Evolutionary conservation across 148 eudicot genomes (phyloP), one percentile per base, ranked within the genome.

Genomic region (Polygonum maritimum): DNA sequence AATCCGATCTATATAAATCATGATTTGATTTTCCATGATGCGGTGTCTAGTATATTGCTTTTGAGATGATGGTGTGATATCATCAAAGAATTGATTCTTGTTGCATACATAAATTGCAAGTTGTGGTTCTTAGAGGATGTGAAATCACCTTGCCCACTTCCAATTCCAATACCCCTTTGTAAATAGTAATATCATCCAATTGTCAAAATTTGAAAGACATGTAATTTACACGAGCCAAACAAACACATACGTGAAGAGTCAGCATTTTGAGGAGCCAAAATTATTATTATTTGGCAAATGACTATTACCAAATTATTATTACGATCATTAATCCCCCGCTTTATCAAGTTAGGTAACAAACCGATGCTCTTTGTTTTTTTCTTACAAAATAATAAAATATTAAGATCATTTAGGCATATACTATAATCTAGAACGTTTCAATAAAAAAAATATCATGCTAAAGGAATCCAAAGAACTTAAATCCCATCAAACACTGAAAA

Each of bases 401-500:
- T 15, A 49, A 49, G 14, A 49, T 49, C 55, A 49, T 22, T 60
- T 26, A 60, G 5, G n/a, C 58, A 52, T 40, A 40, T 60, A 26
- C 31, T 26, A 26, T 26, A 26, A 26, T 26, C 1, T 26, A 26
- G 31, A 26, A 26, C 31, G 31, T 26, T 26, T 26, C 31, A 26
- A 26, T 26, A 26, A 26, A 26, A 26, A 26, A 62, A 51, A 26
- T 5, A 26, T 31, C 38, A 62, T 62, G 38, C 69, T 62, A 38
- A 22, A 62, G 69, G 69, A 62, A 62, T 62, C 69, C 69, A 62
- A 62, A 62, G 69, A 62, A n/a, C 7, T 62, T 14, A 16, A 51
- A 51, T 62, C 69, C 38, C 38, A 62, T 62, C 2, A 54, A 8
- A 62, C 69, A 26, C 36, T 62, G 69, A 62, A 62, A 62, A 62